phyloP scores from a whole-genome alignment of 1,139 yeast species.

The Suhomyces bokatorum region DNA sequence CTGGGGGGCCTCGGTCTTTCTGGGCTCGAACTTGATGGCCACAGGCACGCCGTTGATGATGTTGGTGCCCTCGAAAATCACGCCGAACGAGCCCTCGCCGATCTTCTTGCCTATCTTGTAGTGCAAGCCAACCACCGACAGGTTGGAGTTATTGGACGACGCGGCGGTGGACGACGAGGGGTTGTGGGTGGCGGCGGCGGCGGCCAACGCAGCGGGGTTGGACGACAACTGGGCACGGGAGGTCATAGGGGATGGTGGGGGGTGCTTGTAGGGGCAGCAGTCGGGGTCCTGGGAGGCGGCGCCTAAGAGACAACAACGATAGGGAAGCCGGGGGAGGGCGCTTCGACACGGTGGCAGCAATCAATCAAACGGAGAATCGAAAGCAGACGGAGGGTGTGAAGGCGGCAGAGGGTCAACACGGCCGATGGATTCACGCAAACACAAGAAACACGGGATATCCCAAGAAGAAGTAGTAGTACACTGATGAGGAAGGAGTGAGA shows the following conservation, averaged over 20 bases:
- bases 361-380: background rate
- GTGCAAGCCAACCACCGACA: slow-evolving; percentile 60
- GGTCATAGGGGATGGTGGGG: slow-evolving; percentile 17
- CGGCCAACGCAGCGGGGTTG: slow-evolving; percentile 44
- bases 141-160: slow-evolving; percentile 22
- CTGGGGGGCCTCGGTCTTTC: slow-evolving; percentile 97
- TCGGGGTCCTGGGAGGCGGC: background rate
- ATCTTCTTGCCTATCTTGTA: slow-evolving; percentile 95
- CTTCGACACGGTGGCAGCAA: background rate
- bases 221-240: slow-evolving; percentile 27
- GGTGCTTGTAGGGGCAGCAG: background rate
- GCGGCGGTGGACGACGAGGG: slow-evolving; percentile 23
- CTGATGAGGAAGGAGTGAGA: slow-evolving; percentile 8
- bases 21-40: slow-evolving; percentile 78
- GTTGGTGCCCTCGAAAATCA: slow-evolving; percentile 92
- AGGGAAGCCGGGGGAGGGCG: background rate
- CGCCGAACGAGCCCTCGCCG: slow-evolving; percentile 98
- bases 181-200: slow-evolving; percentile 37
- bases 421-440: background rate
- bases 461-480: background rate
- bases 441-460: background rate
- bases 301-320: background rate
- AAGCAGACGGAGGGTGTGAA: background rate
- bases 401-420: no score
- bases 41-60: slow-evolving; percentile 75